These are phyloP conservation scores for Coemansia sp. DNA, from an alignment of 192 early-diverging fungal species.

Conservation along the genomic window DNA sequence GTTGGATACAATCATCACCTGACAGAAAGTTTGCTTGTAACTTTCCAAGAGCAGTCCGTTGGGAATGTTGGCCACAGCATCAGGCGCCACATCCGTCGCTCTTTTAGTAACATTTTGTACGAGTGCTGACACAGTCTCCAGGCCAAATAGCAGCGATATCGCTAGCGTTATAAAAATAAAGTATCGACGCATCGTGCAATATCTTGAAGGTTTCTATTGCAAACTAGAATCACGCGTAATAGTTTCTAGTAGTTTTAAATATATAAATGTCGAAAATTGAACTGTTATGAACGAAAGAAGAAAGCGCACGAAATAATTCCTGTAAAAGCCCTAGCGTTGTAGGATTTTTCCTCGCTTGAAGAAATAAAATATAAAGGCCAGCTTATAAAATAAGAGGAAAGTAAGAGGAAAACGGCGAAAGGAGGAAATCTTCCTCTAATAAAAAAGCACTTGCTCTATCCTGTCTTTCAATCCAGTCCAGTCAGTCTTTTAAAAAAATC, in stretches of 20 bases:
- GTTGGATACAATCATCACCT: conserved; percentile 8
- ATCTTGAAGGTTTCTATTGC: not conserved
- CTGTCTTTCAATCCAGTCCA: too few species aligned
- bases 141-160: not conserved
- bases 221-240: not conserved
- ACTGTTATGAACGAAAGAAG: not conserved
- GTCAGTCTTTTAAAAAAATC: too few species aligned
- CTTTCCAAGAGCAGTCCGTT: conserved; percentile 3
- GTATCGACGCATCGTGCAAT: not conserved
- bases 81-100: not conserved
- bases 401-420: too few species aligned
- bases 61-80: not conserved
- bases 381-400: too few species aligned
- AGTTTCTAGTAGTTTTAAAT: not conserved
- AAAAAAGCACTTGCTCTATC: too few species aligned
- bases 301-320: not conserved
- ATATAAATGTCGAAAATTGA: not conserved
- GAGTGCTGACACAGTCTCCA: not conserved
- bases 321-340: not conserved
- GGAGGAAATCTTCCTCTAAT: too few species aligned
- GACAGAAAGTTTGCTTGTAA: conserved; percentile 10
- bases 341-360: not conserved
- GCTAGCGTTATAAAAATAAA: not conserved
- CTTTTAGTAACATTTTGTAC: conserved; percentile 25
- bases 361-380: too few species aligned